Conservation (phyloP, 2,329 filamentous ascomycete species). For the Sporothrix pseudoabietina region DNA sequence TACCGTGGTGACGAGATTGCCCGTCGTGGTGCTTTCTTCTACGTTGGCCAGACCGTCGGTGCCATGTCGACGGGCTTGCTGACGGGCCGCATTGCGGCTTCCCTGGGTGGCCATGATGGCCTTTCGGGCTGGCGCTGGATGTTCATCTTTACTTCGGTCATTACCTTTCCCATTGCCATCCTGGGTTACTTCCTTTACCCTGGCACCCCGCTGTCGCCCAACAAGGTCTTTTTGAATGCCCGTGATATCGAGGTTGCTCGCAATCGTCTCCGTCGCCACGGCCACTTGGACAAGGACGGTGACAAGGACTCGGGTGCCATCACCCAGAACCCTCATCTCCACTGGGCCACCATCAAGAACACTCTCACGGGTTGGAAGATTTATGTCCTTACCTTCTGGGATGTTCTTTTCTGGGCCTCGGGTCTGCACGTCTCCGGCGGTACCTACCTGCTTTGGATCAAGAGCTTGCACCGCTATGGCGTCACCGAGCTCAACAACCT, state of each 20-base stretch:
- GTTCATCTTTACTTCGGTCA: constrained; percentile 48
- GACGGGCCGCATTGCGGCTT: constrained; percentile 44
- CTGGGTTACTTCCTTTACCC: constrained; percentile 55
- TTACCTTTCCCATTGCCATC: constrained; percentile 50
- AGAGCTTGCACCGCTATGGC: constrained; percentile 46
- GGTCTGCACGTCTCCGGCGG: constrained; percentile 50
- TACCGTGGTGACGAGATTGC: neutral
- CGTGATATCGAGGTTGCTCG: constrained; percentile 17
- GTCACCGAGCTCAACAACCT: constrained; percentile 29
- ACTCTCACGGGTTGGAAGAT: constrained; percentile 40
- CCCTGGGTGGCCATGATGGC: constrained; percentile 56
- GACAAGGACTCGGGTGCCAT: neutral
- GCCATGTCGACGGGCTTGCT: constrained; percentile 58
- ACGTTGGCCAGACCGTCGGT: constrained; percentile 64
- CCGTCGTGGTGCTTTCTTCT: neutral
- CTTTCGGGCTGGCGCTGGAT: constrained; percentile 57
- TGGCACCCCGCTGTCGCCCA: constrained; percentile 48
- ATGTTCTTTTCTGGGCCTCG: constrained; percentile 61
- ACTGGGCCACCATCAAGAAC: neutral
- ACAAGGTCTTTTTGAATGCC: constrained; percentile 43
- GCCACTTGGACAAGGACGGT: neutral
- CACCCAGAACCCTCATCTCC: neutral
- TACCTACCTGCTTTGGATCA: constrained; percentile 61
- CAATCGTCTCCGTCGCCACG: constrained; percentile 5
- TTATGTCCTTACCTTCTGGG: constrained; percentile 53